A percentile compares a stretch with the other conserved stretches of the same genome.
Conservation (phyloP, 192 early-diverging fungal genomes). For the Coemansia sp. region DNA sequence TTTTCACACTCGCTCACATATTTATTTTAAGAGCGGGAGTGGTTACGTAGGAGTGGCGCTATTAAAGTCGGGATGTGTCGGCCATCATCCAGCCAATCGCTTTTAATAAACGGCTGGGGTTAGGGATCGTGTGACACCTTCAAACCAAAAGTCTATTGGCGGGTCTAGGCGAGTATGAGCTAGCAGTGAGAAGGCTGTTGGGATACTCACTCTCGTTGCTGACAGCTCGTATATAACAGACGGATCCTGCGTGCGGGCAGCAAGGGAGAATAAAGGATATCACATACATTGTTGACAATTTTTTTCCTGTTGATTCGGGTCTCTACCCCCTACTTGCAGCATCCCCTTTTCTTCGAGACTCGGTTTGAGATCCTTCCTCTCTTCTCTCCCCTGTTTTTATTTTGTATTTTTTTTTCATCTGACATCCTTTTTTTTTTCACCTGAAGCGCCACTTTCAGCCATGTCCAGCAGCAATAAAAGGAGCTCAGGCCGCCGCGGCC, state of each 20-base stretch:
- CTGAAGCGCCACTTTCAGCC: background rate
- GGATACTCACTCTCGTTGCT: background rate
- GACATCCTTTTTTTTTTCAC: background rate
- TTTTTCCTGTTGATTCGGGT: background rate
- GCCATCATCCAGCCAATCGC: constrained; percentile 6
- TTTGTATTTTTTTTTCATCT: constrained; percentile 6
- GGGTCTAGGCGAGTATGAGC: background rate
- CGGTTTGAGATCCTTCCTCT: background rate
- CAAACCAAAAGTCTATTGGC: background rate
- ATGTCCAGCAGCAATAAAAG: constrained; percentile 40
- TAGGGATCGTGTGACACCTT: constrained; percentile 8
- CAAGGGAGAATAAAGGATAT: background rate
- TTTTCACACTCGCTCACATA: background rate
- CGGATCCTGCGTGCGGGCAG: background rate
- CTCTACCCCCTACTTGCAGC: background rate
- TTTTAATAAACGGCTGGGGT: background rate
- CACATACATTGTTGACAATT: background rate
- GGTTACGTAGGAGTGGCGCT: background rate
- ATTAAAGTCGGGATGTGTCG: background rate
- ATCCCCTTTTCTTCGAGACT: constrained; percentile 1
- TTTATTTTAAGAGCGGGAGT: background rate
- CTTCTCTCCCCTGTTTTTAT: constrained; percentile 1
- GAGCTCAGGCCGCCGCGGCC: constrained; percentile 20
- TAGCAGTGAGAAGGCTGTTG: background rate
- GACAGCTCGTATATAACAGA: background rate